phyloP scores from a whole-genome alignment of 2,329 filamentous ascomycete genomes.

The Ilyonectria destructans region DNA sequence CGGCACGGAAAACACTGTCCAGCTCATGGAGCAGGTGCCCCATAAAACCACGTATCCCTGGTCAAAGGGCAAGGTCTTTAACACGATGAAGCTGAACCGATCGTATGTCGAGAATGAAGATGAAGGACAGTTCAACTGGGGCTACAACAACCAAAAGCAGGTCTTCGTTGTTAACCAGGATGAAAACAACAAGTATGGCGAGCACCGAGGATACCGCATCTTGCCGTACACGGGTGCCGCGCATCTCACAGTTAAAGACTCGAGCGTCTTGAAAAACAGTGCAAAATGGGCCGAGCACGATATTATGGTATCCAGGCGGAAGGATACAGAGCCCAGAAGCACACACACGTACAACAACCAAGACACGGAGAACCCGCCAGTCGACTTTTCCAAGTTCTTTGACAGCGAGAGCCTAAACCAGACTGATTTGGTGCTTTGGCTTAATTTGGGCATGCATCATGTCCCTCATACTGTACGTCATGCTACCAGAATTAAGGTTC shows the following conservation, averaged over 20 bases:
- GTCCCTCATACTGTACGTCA: conserved; percentile 34
- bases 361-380: conserved; percentile 58
- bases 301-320: conserved; percentile 38
- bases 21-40: conserved; percentile 54
- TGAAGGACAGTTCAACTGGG: conserved; percentile 56
- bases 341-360: conserved; percentile 58
- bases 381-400: conserved; percentile 65
- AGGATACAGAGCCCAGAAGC: conserved; percentile 57
- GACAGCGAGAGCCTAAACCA: conserved; percentile 57
- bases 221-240: conserved; percentile 54
- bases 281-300: conserved; percentile 64
- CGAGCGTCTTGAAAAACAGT: conserved; percentile 60
- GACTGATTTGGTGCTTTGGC: conserved; percentile 61
- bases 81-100: conserved; percentile 30
- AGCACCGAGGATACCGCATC: conserved; percentile 64
- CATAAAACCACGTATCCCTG: conserved; percentile 53
- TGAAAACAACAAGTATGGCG: conserved; percentile 63
- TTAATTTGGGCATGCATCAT: conserved; percentile 68
- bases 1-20: conserved; percentile 56
- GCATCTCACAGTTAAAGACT: conserved; percentile 63
- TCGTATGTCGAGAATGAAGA: conserved; percentile 60
- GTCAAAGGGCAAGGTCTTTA: conserved; percentile 32
- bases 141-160: conserved; percentile 60
- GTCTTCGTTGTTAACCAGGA: conserved; percentile 64
- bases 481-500: no score